Evolutionary conservation across 192 early-diverging fungal genomes (phyloP).

Genomic region (Glomus cerebriforme): DNA sequence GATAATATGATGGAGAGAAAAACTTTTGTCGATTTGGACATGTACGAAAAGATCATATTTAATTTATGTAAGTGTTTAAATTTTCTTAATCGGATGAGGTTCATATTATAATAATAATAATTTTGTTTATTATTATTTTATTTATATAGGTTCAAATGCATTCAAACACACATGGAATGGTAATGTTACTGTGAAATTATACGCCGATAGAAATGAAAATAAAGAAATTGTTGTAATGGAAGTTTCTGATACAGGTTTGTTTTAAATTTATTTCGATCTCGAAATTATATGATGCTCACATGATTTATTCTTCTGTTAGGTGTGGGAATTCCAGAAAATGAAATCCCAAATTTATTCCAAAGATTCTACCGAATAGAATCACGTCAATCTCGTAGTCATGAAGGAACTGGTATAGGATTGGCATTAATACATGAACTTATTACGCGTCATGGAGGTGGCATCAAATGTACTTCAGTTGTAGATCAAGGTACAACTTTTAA

Average conservation of each 20-base stretch:
- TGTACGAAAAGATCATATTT: constrained; percentile 65
- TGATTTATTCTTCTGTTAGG: constrained; percentile 29
- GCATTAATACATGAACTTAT: constrained; percentile 57
- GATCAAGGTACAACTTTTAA: constrained; percentile 52
- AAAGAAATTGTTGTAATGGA: constrained; percentile 38
- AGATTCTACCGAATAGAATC: constrained; percentile 61
- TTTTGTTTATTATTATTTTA: no score
- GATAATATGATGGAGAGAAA: not conserved
- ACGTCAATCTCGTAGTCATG: constrained; percentile 50
- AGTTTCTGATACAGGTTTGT: constrained; percentile 35
- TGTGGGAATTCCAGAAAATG: constrained; percentile 53
- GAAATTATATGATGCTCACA: not conserved
- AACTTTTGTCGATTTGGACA: constrained; percentile 57
- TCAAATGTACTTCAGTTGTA: constrained; percentile 41
- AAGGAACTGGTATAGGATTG: constrained; percentile 64
- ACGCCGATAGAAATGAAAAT: constrained; percentile 41
- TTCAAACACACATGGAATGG: constrained; percentile 53
- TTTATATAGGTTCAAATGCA: constrained; percentile 41
- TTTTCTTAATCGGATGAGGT: not conserved
- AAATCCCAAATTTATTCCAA: constrained; percentile 53
- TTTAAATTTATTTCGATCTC: not conserved
- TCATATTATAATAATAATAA: no score
- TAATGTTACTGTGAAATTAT: constrained; percentile 50
- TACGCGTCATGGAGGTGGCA: constrained; percentile 52
- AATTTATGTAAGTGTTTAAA: constrained; percentile 43